Evolutionary conservation across 129 eudicot species (phyloP).

Genomic region (Pittosporum tobira): DNA sequence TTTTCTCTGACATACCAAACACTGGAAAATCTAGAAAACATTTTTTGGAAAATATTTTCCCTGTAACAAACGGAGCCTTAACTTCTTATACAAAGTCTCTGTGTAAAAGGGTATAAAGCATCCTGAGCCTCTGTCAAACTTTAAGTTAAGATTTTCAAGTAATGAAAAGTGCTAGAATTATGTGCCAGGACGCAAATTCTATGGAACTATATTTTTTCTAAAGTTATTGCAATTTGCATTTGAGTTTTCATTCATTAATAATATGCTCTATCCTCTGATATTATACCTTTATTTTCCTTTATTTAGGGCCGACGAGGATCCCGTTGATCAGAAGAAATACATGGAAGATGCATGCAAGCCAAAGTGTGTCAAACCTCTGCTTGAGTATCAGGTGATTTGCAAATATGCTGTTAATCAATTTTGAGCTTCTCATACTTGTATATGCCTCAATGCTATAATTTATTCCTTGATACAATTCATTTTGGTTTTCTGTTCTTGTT

Average conservation of each 20-base stretch:
- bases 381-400: slow-evolving; percentile 57
- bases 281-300: slow-evolving; percentile 5
- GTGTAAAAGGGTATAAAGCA: too few relatives aligned
- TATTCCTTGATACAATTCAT: neutral
- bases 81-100: too few relatives aligned
- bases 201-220: neutral
- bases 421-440: neutral
- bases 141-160: too few relatives aligned
- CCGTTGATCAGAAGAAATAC: slow-evolving; percentile 62
- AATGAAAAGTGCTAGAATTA: neutral
- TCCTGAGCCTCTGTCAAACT: too few relatives aligned
- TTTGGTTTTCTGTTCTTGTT: too few relatives aligned
- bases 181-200: neutral
- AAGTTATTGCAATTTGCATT: neutral
- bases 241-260: neutral
- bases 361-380: slow-evolving; percentile 57
- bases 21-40: too few relatives aligned
- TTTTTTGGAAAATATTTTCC: too few relatives aligned
- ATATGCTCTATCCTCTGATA: neutral
- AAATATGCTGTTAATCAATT: neutral
- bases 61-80: too few relatives aligned
- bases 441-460: neutral
- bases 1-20: too few relatives aligned
- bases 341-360: slow-evolving; percentile 68
- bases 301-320: slow-evolving; percentile 74